Base-by-base conservation (phyloP, 1,284 basidiomycete genomes). In the Ceratobasidium sp. region DNA sequence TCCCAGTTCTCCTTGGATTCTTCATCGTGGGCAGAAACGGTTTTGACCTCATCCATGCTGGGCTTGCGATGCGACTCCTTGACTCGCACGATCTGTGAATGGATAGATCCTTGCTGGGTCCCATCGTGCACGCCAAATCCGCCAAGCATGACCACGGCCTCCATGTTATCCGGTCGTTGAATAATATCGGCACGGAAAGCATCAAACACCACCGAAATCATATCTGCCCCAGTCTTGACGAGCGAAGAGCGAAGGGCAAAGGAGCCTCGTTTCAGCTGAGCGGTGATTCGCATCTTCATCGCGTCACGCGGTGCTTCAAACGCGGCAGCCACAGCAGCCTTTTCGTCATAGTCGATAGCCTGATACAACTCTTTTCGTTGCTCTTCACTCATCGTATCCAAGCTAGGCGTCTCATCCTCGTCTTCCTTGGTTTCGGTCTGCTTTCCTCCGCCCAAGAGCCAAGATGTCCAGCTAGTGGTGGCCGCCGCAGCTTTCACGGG, bases 321-420 rank as follows among this genome's bases (percentile, higher is more conserved):
- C 0, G 87, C 82, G 60, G 88, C 85, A 3, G 85, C 83, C 4
- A 93, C 82, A 0, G 90, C 88, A 13, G 87, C 80, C 76, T 92
- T 92, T 79, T 94, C 93, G 77, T 98, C 93, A 78, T 94, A 98
- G 77, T 99, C 96, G 70, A 99, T 89, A 17, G 93, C 88, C 74
- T 94, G 91, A 79, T 98, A 98, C 29, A 99, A 85, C 79, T 99
- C 88, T 77, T 91, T 91, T 62, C 93, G 88, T 78, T 98, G 94
- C 77, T 96, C 91, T 52, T 96, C 95, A 15, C 92, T 96, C 84
- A 96, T 90, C 29, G 87, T 78, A 12, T 88, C 87, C 27, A 86
- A 43, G 82, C 77, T 72, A 83, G 71, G 65, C 87, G 87, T 58
- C 85, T 82, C 67, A 81, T 76, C 70, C 12, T 75, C 75, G 22